Evolutionary conservation across 2,329 filamentous ascomycete species (phyloP), one percentile per base, ranked within the genome.

Genomic region (Aspergillus puulaauensis): DNA sequence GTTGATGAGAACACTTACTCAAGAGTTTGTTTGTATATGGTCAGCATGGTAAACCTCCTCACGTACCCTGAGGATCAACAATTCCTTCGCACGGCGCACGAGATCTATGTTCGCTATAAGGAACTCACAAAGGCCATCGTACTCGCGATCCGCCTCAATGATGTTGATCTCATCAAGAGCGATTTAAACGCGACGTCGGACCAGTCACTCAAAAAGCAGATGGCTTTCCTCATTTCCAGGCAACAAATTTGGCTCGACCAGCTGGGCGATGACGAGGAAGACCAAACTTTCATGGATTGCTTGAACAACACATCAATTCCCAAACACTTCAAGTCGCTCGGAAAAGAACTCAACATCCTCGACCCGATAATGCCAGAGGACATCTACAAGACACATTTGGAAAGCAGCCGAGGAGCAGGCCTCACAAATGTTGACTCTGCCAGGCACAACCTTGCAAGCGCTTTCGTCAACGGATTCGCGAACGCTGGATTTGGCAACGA

Each of bases 311-410:
- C 89, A 17, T 91, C 90, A 69, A 79, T 99, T 57, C 88, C 93
- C 1, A 91, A 96, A 62, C 89, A 98, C 76, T 99, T 96, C 83
- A 96, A 96, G 77, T 86, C 90, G 5, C 81, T 99, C 33, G 96
- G 88, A 57, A 97, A 97, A 77, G 95, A 99, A 74, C 83, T 99
- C 54, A 98, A 99, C 75, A 93, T 99, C 52, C 81, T 98, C 43
- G 95, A 99, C 62, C 95, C 95, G 37, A 98, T 97, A 80, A 90
- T 91, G 44, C 96, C 93, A 0, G 95, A 99, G 73, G 96, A 99
- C 69, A 99, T 99, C 68, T 99, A 99, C 84, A 99, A 99, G 82
- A 96, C 92, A 71, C 95, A 99, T 76, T 84, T 99, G 5, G 95
- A 99, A 78, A 98, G 90, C 79, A 96, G 89, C 68, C 86, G 96